Base-by-base conservation (phyloP, 83 land plant species). In the Picea abies region DNA sequence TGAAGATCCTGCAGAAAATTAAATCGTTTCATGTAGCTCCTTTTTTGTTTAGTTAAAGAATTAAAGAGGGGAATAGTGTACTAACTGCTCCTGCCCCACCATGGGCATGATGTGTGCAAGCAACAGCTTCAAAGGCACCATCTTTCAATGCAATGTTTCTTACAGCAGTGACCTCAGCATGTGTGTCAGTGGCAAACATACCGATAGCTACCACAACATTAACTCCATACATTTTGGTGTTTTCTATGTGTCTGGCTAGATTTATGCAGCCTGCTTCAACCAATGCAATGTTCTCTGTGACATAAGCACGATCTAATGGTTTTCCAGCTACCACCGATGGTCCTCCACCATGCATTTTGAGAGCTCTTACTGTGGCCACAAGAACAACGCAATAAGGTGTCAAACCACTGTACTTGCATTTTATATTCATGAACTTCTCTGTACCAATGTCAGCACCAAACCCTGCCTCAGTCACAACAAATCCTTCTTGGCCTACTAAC, bases 401-500 rank as follows among this genome's bases (percentile, higher is more conserved):
- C 35, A 35, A 35, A 35, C 35, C 35, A 35, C 35, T 35, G 35
- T 35, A 35, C 35, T 2, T 35, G 3, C 35, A 35, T 35, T 35
- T 35, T 35, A 35, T 35, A 2, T 35, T 35, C 35, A 35, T 35
- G 35, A 35, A 35, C 35, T 35, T 35, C 35, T 35, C 35, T 35
- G 35, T 35, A 35, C 35, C 35, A 35, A 35, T 35, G 80, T 97
- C 99, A 81, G 99, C 92, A 68, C 99, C 99, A 87, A 97, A 97
- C 44, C 99, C 99, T 25, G 99, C 99, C 88, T 97, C 99, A 10
- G 99, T 97, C 56, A 97, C 91, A n/a, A 97, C 99, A 88, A 97
- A 97, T 7, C 99, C 99, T 60, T 89, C 92, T 0, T 89, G 91
- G 10, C 99, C 99, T 26, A 97, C 99, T n/a, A 97, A 84, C 83